Percentiles rank a stretch among this genome's conserved stretches.
Conservation (phyloP, 2,329 filamentous ascomycete genomes). For the Hypocrella siamensis region DNA sequence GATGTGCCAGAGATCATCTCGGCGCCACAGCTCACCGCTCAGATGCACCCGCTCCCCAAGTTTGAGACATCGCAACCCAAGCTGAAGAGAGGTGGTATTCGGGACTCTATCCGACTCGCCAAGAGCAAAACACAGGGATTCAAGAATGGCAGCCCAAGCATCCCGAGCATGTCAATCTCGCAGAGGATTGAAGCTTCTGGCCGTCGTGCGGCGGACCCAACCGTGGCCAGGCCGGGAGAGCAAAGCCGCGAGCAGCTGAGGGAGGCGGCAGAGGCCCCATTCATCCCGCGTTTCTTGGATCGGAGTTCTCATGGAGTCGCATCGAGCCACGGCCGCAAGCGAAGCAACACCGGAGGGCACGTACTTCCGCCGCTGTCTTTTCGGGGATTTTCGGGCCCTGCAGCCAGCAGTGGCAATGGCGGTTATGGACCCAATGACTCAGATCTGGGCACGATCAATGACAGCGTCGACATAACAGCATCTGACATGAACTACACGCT, state of each 20-base stretch:
- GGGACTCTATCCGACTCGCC: constrained; percentile 79
- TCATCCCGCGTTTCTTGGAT: constrained; percentile 54
- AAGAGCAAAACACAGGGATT: constrained; percentile 48
- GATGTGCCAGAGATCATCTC: constrained; percentile 59
- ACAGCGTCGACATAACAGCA: constrained; percentile 41
- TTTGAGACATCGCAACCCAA: constrained; percentile 34
- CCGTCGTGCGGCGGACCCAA: constrained; percentile 23
- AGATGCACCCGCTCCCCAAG: constrained; percentile 27
- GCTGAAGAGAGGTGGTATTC: constrained; percentile 42
- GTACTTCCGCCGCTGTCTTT: constrained; percentile 56
- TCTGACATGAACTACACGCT: constrained; percentile 46
- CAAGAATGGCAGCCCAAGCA: constrained; percentile 35
- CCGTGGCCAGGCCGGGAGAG: constrained; percentile 18
- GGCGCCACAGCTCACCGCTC: constrained; percentile 26
- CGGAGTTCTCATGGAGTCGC: constrained; percentile 26
- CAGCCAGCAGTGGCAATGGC: too few species aligned
- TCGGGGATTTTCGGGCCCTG: constrained; percentile 57
- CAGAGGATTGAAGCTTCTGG: constrained; percentile 19
- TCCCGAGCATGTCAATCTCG: constrained; percentile 26
- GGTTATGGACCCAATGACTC: constrained; percentile 25
- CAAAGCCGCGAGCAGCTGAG: constrained; percentile 32
- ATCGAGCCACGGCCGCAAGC: constrained; percentile 64
- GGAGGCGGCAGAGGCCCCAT: constrained; percentile 55
- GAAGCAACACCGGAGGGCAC: constrained; percentile 76
- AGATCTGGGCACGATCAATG: constrained; percentile 40